Evolutionary conservation across 2,329 filamentous ascomycete species (phyloP).

Genomic region (Aspergillus jensenii): DNA sequence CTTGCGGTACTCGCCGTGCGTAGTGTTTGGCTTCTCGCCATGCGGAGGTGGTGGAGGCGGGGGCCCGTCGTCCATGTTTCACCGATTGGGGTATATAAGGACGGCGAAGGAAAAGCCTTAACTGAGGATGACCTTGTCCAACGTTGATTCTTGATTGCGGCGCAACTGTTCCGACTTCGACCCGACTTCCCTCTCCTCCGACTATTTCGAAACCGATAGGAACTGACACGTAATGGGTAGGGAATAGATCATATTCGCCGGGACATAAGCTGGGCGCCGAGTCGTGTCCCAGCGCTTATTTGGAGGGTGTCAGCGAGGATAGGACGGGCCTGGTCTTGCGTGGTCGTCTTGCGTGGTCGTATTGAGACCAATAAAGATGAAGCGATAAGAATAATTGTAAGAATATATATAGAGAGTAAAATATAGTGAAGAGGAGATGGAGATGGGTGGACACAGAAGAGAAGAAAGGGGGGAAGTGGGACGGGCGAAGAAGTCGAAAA

Average conservation of each 20-base stretch:
- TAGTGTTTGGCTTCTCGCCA: constrained; percentile 71
- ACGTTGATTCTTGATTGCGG: neutral
- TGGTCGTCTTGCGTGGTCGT: neutral
- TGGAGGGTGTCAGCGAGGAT: neutral
- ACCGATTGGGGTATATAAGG: constrained; percentile 3
- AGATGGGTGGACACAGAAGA: constrained; percentile 1
- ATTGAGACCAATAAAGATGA: neutral
- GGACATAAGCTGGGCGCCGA: constrained; percentile 30
- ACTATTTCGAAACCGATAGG: constrained; percentile 6
- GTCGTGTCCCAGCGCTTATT: constrained; percentile 32
- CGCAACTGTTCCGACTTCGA: neutral
- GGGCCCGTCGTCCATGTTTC: constrained; percentile 44
- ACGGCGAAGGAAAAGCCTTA: neutral
- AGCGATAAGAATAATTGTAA: neutral
- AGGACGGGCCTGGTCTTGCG: neutral
- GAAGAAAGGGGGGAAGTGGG: constrained; percentile 7
- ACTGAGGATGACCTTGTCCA: neutral
- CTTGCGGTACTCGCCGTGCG: constrained; percentile 51
- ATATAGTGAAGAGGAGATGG: neutral
- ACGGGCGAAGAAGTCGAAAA: constrained; percentile 1
- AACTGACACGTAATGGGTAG: constrained; percentile 7
- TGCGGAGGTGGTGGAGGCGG: constrained; percentile 83
- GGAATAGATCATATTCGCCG: constrained; percentile 31
- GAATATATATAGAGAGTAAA: neutral
- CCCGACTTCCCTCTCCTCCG: neutral